These are phyloP conservation scores for Talaromyces sp. DNA, from an alignment of 2,329 filamentous ascomycete species.

Conservation along the genomic window DNA sequence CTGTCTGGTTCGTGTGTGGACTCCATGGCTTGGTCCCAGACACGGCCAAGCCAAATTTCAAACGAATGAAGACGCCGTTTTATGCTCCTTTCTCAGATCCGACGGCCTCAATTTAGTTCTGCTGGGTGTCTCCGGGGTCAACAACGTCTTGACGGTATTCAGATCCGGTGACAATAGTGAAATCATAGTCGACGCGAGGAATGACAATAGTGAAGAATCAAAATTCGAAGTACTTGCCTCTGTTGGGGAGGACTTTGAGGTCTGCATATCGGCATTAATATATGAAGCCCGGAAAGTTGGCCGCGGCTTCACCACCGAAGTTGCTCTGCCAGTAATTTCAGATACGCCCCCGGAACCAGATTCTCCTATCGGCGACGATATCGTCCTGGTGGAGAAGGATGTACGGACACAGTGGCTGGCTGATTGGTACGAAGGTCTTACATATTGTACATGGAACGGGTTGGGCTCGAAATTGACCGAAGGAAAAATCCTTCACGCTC, in stretches of 20 bases:
- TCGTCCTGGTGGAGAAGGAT: constrained; percentile 37
- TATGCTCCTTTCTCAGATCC: constrained; percentile 70
- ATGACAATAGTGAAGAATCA: constrained; percentile 58
- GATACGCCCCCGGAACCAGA: constrained; percentile 19
- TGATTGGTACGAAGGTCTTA: constrained; percentile 86
- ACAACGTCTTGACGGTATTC: constrained; percentile 66
- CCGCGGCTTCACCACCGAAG: constrained; percentile 22
- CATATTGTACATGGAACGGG: constrained; percentile 96
- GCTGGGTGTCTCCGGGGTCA: constrained; percentile 70
- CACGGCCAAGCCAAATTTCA: constrained; percentile 67
- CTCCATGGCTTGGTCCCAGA: constrained; percentile 82
- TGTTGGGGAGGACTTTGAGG: constrained; percentile 67
- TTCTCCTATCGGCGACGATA: constrained; percentile 38
- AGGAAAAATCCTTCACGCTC: constrained; percentile 69
- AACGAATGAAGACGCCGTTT: constrained; percentile 71
- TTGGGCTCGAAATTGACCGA: constrained; percentile 80
- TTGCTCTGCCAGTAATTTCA: constrained; percentile 10
- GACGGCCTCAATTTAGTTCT: constrained; percentile 73
- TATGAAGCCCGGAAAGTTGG: constrained; percentile 76
- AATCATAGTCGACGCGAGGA: constrained; percentile 65
- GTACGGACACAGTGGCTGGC: constrained; percentile 62
- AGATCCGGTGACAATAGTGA: constrained; percentile 61
- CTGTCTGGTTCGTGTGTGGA: constrained; percentile 71
- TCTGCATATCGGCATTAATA: constrained; percentile 73
- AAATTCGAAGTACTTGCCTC: constrained; percentile 64